phyloP scores from a whole-genome alignment of 2,329 filamentous ascomycete species.

The Fusarium coicis region DNA sequence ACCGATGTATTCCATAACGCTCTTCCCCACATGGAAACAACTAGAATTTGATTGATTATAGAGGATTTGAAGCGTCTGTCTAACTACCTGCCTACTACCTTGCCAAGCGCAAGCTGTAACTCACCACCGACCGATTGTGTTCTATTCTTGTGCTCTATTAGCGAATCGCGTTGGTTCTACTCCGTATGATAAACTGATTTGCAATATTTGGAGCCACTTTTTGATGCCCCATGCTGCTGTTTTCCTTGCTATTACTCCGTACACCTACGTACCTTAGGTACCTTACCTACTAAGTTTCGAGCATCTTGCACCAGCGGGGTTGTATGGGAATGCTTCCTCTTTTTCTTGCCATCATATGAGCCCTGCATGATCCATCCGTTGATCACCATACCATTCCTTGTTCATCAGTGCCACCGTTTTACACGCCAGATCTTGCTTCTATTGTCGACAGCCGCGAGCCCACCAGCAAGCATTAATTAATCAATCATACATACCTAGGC shows the following conservation, averaged over 20 bases:
- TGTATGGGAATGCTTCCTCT: neutral
- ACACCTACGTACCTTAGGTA: neutral
- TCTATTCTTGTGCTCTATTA: conserved; percentile 13
- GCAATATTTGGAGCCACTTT: conserved; percentile 30
- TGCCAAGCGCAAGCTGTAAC: neutral
- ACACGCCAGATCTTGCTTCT: conserved; percentile 17
- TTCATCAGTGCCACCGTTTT: conserved; percentile 12
- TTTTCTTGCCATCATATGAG: conserved; percentile 28
- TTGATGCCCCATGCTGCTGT: conserved; percentile 12
- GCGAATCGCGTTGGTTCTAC: conserved; percentile 8
- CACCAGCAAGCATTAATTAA: conserved; percentile 7
- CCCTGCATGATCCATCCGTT: conserved; percentile 31
- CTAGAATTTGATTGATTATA: neutral
- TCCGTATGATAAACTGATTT: conserved; percentile 22
- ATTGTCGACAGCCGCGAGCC: neutral
- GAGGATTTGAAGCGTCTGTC: conserved; percentile 5
- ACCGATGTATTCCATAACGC: conserved; percentile 7
- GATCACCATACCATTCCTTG: conserved; percentile 37
- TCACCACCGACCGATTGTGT: conserved; percentile 9
- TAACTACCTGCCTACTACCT: neutral
- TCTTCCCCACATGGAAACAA: conserved; percentile 9
- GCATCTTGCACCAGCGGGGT: neutral
- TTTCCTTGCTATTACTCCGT: neutral
- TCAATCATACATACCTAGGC: neutral
- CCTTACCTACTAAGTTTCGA: neutral